A percentile compares a stretch with the other conserved stretches of the same genome.
phyloP scores from a whole-genome alignment of 1,139 yeast species.

The Kodamaea arcana region DNA sequence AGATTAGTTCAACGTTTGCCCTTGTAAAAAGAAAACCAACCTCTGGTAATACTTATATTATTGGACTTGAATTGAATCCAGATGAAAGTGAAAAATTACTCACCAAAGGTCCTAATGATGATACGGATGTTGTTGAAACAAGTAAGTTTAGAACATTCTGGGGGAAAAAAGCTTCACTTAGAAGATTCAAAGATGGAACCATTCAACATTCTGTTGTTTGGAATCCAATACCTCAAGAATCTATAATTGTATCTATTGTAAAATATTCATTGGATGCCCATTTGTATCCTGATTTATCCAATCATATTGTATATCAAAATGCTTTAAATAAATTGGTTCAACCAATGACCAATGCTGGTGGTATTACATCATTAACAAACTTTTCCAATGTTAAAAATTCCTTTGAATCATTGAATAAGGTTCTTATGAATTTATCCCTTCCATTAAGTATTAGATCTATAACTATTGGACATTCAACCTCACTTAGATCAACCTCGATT shows the following conservation, averaged over 20 bases:
- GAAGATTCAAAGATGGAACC: conserved; percentile 88
- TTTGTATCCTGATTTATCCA: conserved; percentile 45
- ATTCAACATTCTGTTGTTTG: conserved; percentile 89
- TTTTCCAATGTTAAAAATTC: conserved; percentile 58
- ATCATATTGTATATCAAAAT: conserved; percentile 25
- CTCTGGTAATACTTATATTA: conserved; percentile 29
- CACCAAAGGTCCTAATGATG: conserved; percentile 79
- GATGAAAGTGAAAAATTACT: conserved; percentile 75
- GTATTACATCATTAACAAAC: conserved; percentile 46
- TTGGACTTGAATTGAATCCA: conserved; percentile 72
- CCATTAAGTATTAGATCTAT: conserved; percentile 74
- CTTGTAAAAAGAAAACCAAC: conserved; percentile 57
- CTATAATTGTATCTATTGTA: conserved; percentile 64
- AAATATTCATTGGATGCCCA: conserved; percentile 63
- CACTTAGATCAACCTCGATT: conserved; percentile 69
- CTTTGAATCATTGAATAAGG: conserved; percentile 62
- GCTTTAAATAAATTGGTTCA: conserved; percentile 5
- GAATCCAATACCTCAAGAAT: conserved; percentile 56
- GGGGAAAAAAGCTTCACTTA: conserved; percentile 81
- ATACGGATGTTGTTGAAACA: conserved; percentile 42
- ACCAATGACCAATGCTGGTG: conserved; percentile 42
- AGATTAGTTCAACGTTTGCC: conserved; percentile 32
- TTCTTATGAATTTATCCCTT: conserved; percentile 49
- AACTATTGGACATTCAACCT: conserved; percentile 62
- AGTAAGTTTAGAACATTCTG: conserved; percentile 74